Base-by-base conservation (phyloP, 2,329 filamentous ascomycete genomes). In the Fusarium gaditjirri region DNA sequence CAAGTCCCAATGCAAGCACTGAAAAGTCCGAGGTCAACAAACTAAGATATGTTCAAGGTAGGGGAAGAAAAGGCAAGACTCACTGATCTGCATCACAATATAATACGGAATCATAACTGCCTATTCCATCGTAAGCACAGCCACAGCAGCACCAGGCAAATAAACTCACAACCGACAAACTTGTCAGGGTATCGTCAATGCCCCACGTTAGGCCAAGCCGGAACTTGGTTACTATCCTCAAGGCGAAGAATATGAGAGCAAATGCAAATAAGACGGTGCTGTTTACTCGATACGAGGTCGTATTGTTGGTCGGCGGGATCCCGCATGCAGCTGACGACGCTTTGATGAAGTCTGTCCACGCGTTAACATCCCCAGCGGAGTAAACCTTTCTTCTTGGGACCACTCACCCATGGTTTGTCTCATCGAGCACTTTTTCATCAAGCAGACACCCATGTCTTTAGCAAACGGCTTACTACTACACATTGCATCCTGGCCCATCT, bases 1-100 rank as follows among this genome's bases (percentile, higher is more conserved):
- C 68, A 4, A 71, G 41, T 3, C 68, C 68, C 10, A 60, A 31
- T 2, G 46, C 4, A 4, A 71, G 52, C 56, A 67, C 67, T 67
- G 5, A 21, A 29, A 17, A 1, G 4, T 3, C 11, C 4, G 7
- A 14, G 7, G n/a, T 68, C 8, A 59, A 8, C 19, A 5, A 11
- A 3, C 6, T 29, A n/a, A n/a, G n/a, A n/a, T n/a, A 14, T 5
- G 6, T 9, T 3, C 6, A 11, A 3, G 2, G 11, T 4, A 3
- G 3, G 27, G 2, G 3, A 16, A 5, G 0, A 17, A 27, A 5
- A 17, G 19, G 6, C 1, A 13, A 3, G 8, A 42, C 67, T 21
- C 13, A 67, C 68, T 52, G 3, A 68, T 10, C 2, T 68, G 67
- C 4, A 67, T 6, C 1, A 68, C 6, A 3, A 41, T 2, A 2